Evolutionary conservation across 192 early-diverging fungal genomes (phyloP).

Genomic region (Rhizophlyctis rosea): DNA sequence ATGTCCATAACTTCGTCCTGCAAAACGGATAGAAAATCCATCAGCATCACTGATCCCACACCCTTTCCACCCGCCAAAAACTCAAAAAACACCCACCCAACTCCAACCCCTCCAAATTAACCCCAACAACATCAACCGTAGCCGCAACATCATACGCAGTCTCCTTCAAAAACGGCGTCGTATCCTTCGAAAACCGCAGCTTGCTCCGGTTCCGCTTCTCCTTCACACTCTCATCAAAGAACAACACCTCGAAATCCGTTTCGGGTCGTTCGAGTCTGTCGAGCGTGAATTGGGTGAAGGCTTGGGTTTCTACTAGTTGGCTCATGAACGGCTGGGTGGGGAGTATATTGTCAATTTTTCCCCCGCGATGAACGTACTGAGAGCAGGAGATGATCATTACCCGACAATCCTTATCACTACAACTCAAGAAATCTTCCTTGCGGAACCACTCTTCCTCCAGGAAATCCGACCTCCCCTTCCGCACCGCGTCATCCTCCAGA

Average conservation of each 20-base stretch:
- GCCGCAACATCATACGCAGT: slow-evolving; percentile 39
- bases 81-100: slow-evolving; percentile 16
- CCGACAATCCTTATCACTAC: slow-evolving; percentile 51
- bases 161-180: slow-evolving; percentile 54
- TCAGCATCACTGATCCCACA: background rate
- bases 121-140: slow-evolving; percentile 29
- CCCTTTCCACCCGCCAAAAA: background rate
- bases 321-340: slow-evolving; percentile 56
- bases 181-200: slow-evolving; percentile 67
- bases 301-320: slow-evolving; percentile 66
- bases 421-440: slow-evolving; percentile 58
- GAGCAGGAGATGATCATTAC: slow-evolving; percentile 22
- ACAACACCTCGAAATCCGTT: slow-evolving; percentile 66
- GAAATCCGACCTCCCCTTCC: slow-evolving; percentile 21
- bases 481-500: background rate
- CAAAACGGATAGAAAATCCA: background rate
- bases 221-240: slow-evolving; percentile 82
- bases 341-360: background rate
- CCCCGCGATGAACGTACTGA: background rate
- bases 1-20: slow-evolving; percentile 23
- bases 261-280: slow-evolving; percentile 63
- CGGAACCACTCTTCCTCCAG: slow-evolving; percentile 51
- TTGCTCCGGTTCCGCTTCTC: slow-evolving; percentile 75
- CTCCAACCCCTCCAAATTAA: slow-evolving; percentile 34
- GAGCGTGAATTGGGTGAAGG: slow-evolving; percentile 74